Evolutionary conservation across 1,139 yeast species (phyloP).

Genomic region (Saccharomycopsis phalli): DNA sequence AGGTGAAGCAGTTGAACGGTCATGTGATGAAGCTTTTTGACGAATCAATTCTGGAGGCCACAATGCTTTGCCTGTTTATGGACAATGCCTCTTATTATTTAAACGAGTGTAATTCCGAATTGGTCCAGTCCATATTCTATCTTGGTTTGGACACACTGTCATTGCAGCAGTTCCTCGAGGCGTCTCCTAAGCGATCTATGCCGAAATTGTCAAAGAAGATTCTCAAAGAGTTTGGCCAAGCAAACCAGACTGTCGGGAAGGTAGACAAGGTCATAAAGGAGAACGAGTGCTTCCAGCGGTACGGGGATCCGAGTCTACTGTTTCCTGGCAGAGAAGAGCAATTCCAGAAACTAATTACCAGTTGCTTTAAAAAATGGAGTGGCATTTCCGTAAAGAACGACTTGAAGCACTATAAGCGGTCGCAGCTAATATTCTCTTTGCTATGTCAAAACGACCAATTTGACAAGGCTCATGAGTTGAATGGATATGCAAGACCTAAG

Average conservation of each 20-base stretch:
- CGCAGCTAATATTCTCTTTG: constrained; percentile 6
- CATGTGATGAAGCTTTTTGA: constrained; percentile 3
- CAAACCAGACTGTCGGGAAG: not conserved
- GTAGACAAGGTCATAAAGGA: not conserved
- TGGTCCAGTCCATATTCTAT: constrained; percentile 10
- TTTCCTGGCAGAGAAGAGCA: constrained; percentile 9
- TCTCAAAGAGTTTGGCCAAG: not conserved
- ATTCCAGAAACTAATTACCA: constrained; percentile 4
- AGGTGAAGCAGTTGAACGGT: constrained; percentile 4
- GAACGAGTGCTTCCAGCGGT: constrained; percentile 4
- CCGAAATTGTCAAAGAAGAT: not conserved
- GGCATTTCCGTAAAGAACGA: constrained; percentile 1
- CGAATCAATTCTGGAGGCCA: constrained; percentile 14
- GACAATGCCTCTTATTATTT: constrained; percentile 8
- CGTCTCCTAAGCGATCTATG: not conserved
- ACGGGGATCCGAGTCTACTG: not conserved
- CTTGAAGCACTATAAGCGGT: not conserved
- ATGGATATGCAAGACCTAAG: constrained; percentile 2
- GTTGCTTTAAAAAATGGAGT: too few species aligned
- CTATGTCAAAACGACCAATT: constrained; percentile 12
- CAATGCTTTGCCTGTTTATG: constrained; percentile 7
- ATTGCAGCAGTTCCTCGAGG: not conserved
- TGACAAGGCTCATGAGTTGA: constrained; percentile 8
- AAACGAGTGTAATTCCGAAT: constrained; percentile 7
- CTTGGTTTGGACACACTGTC: not conserved